A percentile compares a stretch with the other conserved stretches of the same genome.
Evolutionary conservation across 2,329 filamentous ascomycete genomes (phyloP).

Genomic region (Colletotrichum viniferum): DNA sequence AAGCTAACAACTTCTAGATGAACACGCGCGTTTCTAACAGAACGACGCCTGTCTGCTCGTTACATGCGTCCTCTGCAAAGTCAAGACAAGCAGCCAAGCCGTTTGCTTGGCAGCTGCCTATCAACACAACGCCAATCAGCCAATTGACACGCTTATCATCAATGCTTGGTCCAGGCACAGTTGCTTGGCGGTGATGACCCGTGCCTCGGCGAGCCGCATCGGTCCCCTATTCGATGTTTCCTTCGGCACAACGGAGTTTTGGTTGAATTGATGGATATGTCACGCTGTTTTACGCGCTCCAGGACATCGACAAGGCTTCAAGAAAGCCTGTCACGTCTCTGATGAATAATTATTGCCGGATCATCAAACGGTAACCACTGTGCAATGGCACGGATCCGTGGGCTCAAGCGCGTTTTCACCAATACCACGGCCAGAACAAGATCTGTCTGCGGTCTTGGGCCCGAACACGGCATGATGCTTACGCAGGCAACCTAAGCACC

Average conservation of each 20-base stretch:
- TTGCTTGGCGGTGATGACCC: not conserved
- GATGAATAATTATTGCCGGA: fast-evolving
- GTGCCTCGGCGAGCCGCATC: conserved; percentile 3
- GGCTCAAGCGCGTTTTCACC: fast-evolving
- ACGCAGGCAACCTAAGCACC: not conserved
- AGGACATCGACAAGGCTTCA: not conserved
- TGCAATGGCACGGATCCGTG: not conserved
- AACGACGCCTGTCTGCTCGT: not conserved
- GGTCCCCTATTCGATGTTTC: not conserved
- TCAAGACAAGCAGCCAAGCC: not conserved
- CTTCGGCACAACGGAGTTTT: not conserved
- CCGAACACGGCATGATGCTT: not conserved
- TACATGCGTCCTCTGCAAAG: not conserved
- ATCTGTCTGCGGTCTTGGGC: not conserved
- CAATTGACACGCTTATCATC: not conserved
- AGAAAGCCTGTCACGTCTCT: not conserved
- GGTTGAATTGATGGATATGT: not conserved
- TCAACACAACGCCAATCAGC: not conserved
- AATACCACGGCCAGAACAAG: fast-evolving
- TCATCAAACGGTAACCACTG: not conserved
- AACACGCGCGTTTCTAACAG: too few relatives aligned
- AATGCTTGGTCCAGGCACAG: not conserved
- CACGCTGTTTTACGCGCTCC: not conserved
- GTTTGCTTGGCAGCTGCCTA: conserved; percentile 6
- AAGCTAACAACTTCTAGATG: not conserved